A percentile compares a stretch with the other conserved stretches of the same genome.
Conservation (phyloP, 768 basidiomycete genomes). For the Inosperma sp. region DNA sequence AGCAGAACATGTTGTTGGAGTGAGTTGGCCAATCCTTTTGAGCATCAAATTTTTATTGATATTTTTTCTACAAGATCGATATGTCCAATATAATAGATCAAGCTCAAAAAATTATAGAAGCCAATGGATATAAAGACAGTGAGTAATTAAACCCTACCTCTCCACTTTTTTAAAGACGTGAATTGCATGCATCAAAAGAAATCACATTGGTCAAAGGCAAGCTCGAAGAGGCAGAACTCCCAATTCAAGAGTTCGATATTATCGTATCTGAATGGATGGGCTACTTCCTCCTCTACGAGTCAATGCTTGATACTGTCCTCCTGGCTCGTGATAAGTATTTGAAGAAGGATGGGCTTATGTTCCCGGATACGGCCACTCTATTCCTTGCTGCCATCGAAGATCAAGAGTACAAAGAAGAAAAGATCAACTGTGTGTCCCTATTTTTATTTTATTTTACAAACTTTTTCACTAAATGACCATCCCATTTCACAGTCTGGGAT, state of each 20-base stretch:
- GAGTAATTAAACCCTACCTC: conserved; percentile 25
- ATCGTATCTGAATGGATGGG: conserved; percentile 99
- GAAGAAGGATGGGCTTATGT: conserved; percentile 84
- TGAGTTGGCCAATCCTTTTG: conserved; percentile 35
- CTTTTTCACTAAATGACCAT: too few relatives aligned
- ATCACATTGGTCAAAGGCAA: conserved; percentile 98
- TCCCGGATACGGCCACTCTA: conserved; percentile 91
- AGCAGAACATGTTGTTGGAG: conserved; percentile 89
- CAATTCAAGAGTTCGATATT: conserved; percentile 91
- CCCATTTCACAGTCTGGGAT: conserved; percentile 99
- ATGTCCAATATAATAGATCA: conserved; percentile 99
- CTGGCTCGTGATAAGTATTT: conserved; percentile 96
- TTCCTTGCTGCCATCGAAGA: conserved; percentile 98
- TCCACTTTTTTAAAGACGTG: conserved; percentile 10
- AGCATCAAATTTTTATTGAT: conserved; percentile 3
- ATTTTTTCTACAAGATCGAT: conserved; percentile 67
- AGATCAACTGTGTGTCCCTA: conserved; percentile 86
- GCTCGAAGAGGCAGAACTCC: conserved; percentile 87
- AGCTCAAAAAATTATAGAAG: conserved; percentile 93
- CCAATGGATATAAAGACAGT: conserved; percentile 97
- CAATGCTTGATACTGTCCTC: conserved; percentile 98
- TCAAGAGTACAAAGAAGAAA: conserved; percentile 99
- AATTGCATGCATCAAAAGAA: conserved; percentile 38
- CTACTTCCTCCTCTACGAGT: conserved; percentile 98
- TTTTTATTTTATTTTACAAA: background rate